Base-by-base conservation (phyloP, 306 rosid species). In the Cyclanthera cordifolia region DNA sequence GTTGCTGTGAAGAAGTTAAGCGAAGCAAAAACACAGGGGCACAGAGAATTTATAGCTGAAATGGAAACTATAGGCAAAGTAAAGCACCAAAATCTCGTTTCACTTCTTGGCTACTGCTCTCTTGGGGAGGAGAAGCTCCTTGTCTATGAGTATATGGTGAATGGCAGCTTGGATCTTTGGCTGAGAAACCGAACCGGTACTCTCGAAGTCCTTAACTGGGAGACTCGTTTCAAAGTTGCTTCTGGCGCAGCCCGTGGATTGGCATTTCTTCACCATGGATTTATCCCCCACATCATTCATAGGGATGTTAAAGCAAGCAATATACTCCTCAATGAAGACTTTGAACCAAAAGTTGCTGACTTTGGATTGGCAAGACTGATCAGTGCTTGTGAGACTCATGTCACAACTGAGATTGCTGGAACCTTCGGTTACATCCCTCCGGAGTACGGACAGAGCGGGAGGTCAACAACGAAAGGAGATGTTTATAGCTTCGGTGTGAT, bases 391-490 rank as follows among this genome's bases (percentile, higher is more conserved):
- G 99, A 94, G 83, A 88, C 97, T 47, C 99, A 94, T 68, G 78
- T 94, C 66, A 46, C 86, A 3, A 94, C 99, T 8, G 99, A 94
- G 55, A 82, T 94, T 67, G 99, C 99, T 0, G 99, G 99, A 75
- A 94, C 99, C 70, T 90, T 94, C 23, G 99, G 99, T 32, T 94
- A 94, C 84, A 94, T 94, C 48, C 99, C 99, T 17, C 99, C 99
- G 0, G 99, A 94, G 88, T 94, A 94, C 54, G 99, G 99, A 12
- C 99, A 94, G 78, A 90, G 99, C 57, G 97, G 90, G 72, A 82
- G 95, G 73, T 90, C 97, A 21, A 94, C 97, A 6, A 80, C 91
- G 45, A 86, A 84, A 73, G 99, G 99, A 4, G 99, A 94, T 59
- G 97, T 94, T 39, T 94, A 94, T 55, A 88, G 99, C 74, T 94